Percentiles rank a stretch among this genome's conserved stretches.
phyloP scores from a whole-genome alignment of 2,329 filamentous ascomycete genomes.

The Fusarium sp. region DNA sequence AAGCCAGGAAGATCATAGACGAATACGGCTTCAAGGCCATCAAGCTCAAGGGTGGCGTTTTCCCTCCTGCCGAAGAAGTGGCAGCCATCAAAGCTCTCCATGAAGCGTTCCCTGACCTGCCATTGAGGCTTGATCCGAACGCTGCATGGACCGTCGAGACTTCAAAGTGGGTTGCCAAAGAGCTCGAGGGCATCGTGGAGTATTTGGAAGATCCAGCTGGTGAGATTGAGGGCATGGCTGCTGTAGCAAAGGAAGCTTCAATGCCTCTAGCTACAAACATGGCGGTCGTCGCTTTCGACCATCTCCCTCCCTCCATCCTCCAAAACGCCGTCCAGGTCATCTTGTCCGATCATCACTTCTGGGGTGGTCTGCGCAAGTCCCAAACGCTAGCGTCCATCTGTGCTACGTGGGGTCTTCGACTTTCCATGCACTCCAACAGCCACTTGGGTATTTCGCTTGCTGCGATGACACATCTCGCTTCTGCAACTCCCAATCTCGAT shows the following conservation, averaged over 20 bases:
- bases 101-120: conserved; percentile 51
- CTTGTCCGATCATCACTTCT: conserved; percentile 57
- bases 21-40: conserved; percentile 58
- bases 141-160: conserved; percentile 55
- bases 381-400: conserved; percentile 54
- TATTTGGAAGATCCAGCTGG: conserved; percentile 56
- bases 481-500: conserved; percentile 55
- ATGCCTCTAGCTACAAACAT: conserved; percentile 59
- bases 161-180: conserved; percentile 53
- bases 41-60: conserved; percentile 58
- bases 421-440: conserved; percentile 59
- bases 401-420: conserved; percentile 53
- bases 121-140: conserved; percentile 53
- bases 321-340: conserved; percentile 56
- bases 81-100: conserved; percentile 53
- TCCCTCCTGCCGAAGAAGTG: conserved; percentile 54
- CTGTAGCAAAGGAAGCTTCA: conserved; percentile 53
- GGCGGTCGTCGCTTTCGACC: conserved; percentile 56
- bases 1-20: conserved; percentile 53
- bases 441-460: conserved; percentile 57
- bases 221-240: conserved; percentile 57
- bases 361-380: conserved; percentile 56
- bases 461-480: conserved; percentile 57
- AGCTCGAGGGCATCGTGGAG: conserved; percentile 52
- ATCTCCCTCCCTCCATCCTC: conserved; percentile 53